phyloP scores from a whole-genome alignment of 192 early-diverging fungal species.

The Phlyctochytrium planicorne region DNA sequence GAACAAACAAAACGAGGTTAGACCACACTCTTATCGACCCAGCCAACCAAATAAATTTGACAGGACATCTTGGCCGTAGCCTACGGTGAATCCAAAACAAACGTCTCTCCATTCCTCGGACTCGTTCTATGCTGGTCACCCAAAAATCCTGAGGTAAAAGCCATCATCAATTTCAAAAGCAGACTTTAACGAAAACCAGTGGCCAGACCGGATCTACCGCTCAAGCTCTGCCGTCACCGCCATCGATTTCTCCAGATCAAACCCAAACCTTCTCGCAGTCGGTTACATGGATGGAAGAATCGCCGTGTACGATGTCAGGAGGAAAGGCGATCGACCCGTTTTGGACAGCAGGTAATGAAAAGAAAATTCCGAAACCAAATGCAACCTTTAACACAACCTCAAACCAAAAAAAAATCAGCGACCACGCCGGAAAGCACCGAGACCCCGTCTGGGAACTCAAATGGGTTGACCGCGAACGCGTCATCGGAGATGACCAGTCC shows the following conservation, averaged over 20 bases:
- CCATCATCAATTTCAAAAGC: constrained; percentile 1
- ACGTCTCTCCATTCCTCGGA: constrained; percentile 30
- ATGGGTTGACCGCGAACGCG: constrained; percentile 57
- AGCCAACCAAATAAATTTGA: neutral
- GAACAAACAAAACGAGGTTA: constrained; percentile 60
- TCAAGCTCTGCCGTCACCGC: constrained; percentile 48
- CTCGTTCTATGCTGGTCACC: constrained; percentile 55
- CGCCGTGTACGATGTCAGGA: constrained; percentile 55
- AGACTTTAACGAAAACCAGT: constrained; percentile 32
- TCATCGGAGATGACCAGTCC: constrained; percentile 49
- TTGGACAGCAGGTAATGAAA: constrained; percentile 49
- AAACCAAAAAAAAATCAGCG: constrained; percentile 28
- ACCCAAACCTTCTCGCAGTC: constrained; percentile 52
- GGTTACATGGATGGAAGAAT: constrained; percentile 54
- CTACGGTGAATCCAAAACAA: constrained; percentile 48
- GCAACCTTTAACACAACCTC: constrained; percentile 7
- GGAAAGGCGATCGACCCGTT: constrained; percentile 35
- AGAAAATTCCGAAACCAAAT: constrained; percentile 1
- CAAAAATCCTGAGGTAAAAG: constrained; percentile 57
- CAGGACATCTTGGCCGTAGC: constrained; percentile 59
- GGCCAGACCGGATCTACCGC: constrained; percentile 54
- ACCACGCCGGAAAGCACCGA: constrained; percentile 54
- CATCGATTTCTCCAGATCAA: constrained; percentile 53
- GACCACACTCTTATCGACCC: neutral
- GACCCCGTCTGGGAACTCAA: constrained; percentile 65